These are phyloP conservation scores for Posidonia australis DNA, from an alignment of 106 monocot species.

Conservation along the genomic window DNA sequence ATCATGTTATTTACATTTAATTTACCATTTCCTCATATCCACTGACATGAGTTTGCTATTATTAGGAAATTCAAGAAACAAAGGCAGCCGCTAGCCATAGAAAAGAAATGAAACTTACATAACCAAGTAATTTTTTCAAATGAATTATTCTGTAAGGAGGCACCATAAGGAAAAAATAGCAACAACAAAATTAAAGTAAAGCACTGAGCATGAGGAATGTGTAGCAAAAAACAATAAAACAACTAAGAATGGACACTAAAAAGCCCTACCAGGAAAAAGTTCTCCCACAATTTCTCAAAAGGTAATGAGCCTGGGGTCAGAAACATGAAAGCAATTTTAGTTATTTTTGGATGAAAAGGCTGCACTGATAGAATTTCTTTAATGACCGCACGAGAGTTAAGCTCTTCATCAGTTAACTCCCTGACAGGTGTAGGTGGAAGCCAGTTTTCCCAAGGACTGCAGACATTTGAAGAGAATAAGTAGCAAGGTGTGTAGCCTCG, in stretches of 20 bases:
- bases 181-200: neutral
- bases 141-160: no score
- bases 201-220: neutral
- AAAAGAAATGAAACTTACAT: no score
- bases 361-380: slow-evolving; percentile 45
- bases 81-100: no score
- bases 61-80: no score
- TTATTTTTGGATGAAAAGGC: slow-evolving; percentile 29
- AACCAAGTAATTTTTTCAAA: no score
- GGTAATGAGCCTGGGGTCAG: slow-evolving; percentile 77
- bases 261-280: slow-evolving; percentile 68
- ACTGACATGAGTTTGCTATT: no score
- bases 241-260: neutral
- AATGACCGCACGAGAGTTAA: slow-evolving; percentile 43
- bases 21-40: no score
- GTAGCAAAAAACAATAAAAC: neutral
- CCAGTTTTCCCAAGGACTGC: slow-evolving; percentile 63
- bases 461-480: slow-evolving; percentile 55
- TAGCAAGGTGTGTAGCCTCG: slow-evolving; percentile 44
- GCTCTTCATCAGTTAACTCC: slow-evolving; percentile 66
- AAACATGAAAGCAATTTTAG: slow-evolving; percentile 96
- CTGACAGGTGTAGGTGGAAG: slow-evolving; percentile 49
- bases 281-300: slow-evolving; percentile 92
- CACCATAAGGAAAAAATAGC: neutral
- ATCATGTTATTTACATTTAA: no score